Conservation (phyloP, 2,329 filamentous ascomycete genomes). For the Pseudogymnoascus sp. region DNA sequence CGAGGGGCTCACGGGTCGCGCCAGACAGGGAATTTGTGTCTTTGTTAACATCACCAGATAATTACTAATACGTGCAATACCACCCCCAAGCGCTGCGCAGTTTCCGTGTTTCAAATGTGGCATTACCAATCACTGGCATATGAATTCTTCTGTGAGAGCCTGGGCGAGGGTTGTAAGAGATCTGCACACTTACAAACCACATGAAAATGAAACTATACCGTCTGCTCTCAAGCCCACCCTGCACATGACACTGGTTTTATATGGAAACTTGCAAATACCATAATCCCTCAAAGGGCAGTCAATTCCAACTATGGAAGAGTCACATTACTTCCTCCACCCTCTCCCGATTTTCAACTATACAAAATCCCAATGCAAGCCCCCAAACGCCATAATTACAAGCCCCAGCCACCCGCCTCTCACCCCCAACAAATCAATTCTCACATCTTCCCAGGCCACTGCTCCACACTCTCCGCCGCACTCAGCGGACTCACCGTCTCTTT, state of each 20-base stretch:
- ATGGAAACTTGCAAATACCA: background rate
- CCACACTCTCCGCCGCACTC: background rate
- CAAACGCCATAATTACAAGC: background rate
- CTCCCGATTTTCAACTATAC: background rate
- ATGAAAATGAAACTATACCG: background rate
- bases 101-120: background rate
- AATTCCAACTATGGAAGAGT: background rate
- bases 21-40: no score
- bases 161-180: background rate
- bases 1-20: no score
- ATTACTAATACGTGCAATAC: background rate
- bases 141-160: background rate
- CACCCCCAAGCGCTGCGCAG: background rate
- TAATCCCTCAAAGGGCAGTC: background rate
- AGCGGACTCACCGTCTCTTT: background rate
- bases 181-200: background rate
- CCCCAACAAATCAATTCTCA: background rate
- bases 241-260: background rate
- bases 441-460: conserved; percentile 2
- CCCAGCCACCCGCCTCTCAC: background rate
- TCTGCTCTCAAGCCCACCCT: no score
- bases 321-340: background rate
- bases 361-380: background rate
- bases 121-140: background rate
- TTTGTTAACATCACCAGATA: background rate